Evolutionary conservation across 1,284 basidiomycete genomes (phyloP).

Genomic region (Schizophyllum commune): DNA sequence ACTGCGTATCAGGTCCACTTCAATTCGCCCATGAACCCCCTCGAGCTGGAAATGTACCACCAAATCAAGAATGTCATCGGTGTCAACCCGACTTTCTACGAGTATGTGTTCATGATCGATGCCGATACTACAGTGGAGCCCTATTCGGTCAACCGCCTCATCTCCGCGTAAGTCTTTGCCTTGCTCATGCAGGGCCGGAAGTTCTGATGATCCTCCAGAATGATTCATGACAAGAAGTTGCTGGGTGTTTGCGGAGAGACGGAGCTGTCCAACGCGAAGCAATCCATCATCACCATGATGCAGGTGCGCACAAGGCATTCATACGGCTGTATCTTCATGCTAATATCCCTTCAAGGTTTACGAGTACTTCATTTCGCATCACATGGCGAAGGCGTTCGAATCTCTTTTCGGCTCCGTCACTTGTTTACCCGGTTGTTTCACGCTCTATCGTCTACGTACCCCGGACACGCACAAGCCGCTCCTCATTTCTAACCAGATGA

Average conservation of each 20-base stretch:
- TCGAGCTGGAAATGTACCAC: constrained; percentile 97
- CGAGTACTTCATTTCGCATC: constrained; percentile 96
- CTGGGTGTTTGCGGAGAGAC: constrained; percentile 95
- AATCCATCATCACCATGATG: constrained; percentile 97
- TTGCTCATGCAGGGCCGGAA: not conserved
- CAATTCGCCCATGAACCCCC: constrained; percentile 91
- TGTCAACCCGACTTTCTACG: constrained; percentile 97
- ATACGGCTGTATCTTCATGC: no score
- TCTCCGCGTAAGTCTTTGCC: constrained; percentile 71
- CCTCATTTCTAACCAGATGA: constrained; percentile 82
- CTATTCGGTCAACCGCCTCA: constrained; percentile 79
- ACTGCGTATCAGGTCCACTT: constrained; percentile 76
- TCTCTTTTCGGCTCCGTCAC: constrained; percentile 95
- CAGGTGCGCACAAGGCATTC: constrained; percentile 45
- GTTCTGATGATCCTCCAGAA: constrained; percentile 32
- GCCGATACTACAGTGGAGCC: constrained; percentile 94
- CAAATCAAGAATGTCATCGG: constrained; percentile 99
- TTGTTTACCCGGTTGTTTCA: constrained; percentile 97
- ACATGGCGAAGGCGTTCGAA: constrained; percentile 98
- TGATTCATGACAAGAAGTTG: constrained; percentile 91
- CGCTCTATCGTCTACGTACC: constrained; percentile 86
- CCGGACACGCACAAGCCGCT: constrained; percentile 90
- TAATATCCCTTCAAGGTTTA: no score
- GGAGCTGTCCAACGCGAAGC: constrained; percentile 81
- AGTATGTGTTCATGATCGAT: constrained; percentile 95